Evolutionary conservation across 2,329 filamentous ascomycete species (phyloP).

Genomic region (Stenocarpella maydis): DNA sequence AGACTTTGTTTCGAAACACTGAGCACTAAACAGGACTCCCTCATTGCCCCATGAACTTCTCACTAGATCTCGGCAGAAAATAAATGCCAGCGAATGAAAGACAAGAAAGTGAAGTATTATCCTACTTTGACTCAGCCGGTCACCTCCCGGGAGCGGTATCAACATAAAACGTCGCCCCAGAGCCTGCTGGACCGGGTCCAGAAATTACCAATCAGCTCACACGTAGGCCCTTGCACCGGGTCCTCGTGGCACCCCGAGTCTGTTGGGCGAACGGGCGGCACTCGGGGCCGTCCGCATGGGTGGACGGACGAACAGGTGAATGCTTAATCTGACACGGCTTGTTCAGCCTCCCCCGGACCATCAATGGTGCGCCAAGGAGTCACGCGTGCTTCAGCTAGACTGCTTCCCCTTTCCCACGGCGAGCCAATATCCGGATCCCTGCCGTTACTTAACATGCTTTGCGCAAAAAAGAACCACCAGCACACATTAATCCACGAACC

Average conservation of each 20-base stretch:
- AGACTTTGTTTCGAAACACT: background rate
- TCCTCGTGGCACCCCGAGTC: background rate
- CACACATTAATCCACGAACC: no score
- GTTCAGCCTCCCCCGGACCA: background rate
- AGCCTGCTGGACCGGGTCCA: background rate
- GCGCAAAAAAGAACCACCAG: no score
- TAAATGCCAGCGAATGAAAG: background rate
- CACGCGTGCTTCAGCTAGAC: constrained; percentile 9
- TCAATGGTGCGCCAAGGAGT: background rate
- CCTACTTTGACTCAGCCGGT: background rate
- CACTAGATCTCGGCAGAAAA: background rate
- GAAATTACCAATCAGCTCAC: background rate
- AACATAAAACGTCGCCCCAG: background rate
- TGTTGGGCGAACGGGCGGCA: background rate
- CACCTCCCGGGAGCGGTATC: background rate
- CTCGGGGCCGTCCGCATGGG: background rate
- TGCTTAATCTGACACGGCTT: constrained; percentile 5
- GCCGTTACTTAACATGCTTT: background rate
- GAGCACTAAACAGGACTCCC: background rate
- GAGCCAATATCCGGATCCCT: background rate
- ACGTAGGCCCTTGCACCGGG: background rate
- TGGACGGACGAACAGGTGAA: background rate
- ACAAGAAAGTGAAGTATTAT: background rate
- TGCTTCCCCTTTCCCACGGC: background rate
- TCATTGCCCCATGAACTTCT: background rate